Evolutionary conservation across 768 basidiomycete species (phyloP).

Genomic region (Lepiota brunneoincarnata): DNA sequence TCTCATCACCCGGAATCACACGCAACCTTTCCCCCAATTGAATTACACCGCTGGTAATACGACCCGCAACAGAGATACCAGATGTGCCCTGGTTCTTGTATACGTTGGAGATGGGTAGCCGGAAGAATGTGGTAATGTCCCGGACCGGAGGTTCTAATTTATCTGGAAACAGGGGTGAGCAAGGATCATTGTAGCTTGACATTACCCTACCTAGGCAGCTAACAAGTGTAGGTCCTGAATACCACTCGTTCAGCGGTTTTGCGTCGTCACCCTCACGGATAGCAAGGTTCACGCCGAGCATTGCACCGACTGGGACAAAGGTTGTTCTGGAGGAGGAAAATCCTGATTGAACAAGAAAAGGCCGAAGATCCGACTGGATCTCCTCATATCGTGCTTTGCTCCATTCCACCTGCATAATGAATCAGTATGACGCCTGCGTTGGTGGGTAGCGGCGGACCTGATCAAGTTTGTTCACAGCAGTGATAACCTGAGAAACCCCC

Average conservation of each 20-base stretch:
- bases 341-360: constrained; percentile 87
- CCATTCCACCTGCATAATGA: constrained; percentile 74
- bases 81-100: constrained; percentile 83
- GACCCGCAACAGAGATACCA: constrained; percentile 75
- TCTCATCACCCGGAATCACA: constrained; percentile 89
- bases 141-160: constrained; percentile 76
- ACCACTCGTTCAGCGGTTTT: constrained; percentile 64
- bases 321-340: constrained; percentile 75
- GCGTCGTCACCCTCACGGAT: constrained; percentile 45
- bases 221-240: constrained; percentile 80
- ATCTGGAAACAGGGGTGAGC: constrained; percentile 42
- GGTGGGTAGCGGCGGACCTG: constrained; percentile 44
- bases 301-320: constrained; percentile 89
- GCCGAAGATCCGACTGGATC: constrained; percentile 68
- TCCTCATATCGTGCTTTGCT: constrained; percentile 79
- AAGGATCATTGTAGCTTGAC: background rate
- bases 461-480: constrained; percentile 95
- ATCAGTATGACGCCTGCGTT: background rate
- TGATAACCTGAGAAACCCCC: constrained; percentile 87
- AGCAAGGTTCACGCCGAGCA: constrained; percentile 84
- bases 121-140: constrained; percentile 71
- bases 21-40: constrained; percentile 90
- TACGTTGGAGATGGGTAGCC: constrained; percentile 92
- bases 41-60: constrained; percentile 83
- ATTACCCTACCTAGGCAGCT: constrained; percentile 65